Conservation (phyloP, 495 filamentous ascomycete genomes). For the Cetradonia linearis region DNA sequence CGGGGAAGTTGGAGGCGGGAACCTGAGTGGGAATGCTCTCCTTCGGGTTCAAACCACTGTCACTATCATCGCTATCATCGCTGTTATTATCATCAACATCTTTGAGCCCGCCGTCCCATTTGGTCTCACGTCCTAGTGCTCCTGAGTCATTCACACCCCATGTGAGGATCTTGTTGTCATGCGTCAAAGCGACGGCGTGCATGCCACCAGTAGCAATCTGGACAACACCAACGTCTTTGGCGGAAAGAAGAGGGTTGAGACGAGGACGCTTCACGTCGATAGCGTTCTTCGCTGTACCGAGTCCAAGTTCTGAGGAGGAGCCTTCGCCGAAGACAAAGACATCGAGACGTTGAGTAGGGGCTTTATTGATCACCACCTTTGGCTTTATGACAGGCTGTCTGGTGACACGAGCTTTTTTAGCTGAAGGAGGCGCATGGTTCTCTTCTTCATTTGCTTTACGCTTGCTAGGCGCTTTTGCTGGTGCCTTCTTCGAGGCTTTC, state of each 20-base stretch:
- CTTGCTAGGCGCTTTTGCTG: constrained; percentile 30
- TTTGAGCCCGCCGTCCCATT: constrained; percentile 52
- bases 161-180: constrained; percentile 52
- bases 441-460: constrained; percentile 30
- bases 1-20: constrained; percentile 40
- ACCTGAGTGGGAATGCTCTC: constrained; percentile 53
- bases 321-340: constrained; percentile 63
- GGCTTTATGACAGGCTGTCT: constrained; percentile 24
- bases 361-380: constrained; percentile 37
- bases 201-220: constrained; percentile 54
- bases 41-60: constrained; percentile 48
- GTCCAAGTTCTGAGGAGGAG: constrained; percentile 55
- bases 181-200: constrained; percentile 52
- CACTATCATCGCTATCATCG: constrained; percentile 42
- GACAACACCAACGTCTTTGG: constrained; percentile 52
- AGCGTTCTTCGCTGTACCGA: constrained; percentile 49
- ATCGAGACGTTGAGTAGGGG: constrained; percentile 41
- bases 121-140: constrained; percentile 51
- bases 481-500: constrained; percentile 5
- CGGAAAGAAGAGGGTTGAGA: constrained; percentile 46
- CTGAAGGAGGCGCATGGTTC: constrained; percentile 14
- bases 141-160: constrained; percentile 65
- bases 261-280: constrained; percentile 61
- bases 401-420: constrained; percentile 17
- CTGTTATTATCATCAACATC: constrained; percentile 50